Evolutionary conservation across 257 asterid species (phyloP).

Genomic region (Perilla frutescens): DNA sequence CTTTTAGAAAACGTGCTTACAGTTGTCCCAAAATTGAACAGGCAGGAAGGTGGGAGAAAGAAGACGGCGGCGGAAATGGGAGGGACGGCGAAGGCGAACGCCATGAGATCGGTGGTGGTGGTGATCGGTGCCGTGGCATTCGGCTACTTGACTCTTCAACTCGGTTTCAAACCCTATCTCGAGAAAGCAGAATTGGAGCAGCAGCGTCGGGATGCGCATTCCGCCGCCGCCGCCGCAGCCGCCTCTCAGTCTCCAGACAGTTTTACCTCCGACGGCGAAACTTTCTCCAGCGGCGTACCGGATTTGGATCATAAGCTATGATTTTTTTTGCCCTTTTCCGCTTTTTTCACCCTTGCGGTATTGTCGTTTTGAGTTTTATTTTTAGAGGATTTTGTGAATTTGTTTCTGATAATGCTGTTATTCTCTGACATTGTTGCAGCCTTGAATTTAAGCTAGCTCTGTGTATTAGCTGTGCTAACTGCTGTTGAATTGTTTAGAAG

Average conservation of each 20-base stretch:
- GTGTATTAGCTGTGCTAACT: not conserved
- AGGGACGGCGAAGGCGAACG: conserved; percentile 70
- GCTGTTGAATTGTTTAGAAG: conserved; percentile 4
- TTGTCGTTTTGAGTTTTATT: conserved; percentile 9
- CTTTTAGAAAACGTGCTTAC: not conserved
- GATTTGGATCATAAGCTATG: conserved; percentile 46
- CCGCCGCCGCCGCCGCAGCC: conserved; percentile 40
- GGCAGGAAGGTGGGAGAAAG: not conserved
- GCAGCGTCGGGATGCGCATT: conserved; percentile 54
- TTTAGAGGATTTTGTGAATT: conserved; percentile 24
- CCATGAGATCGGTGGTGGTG: conserved; percentile 74
- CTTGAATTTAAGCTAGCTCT: conserved; percentile 13
- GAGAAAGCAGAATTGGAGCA: conserved; percentile 69
- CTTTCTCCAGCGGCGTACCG: conserved; percentile 35
- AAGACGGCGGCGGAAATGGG: conserved; percentile 42
- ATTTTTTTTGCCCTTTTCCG: not conserved
- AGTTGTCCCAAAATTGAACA: not conserved
- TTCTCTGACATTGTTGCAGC: not conserved
- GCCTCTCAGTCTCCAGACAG: conserved; percentile 31
- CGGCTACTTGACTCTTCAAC: conserved; percentile 76
- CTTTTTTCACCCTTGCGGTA: not conserved
- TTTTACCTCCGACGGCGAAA: conserved; percentile 26
- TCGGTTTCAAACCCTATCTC: conserved; percentile 84
- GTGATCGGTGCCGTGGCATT: conserved; percentile 78
- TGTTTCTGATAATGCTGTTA: not conserved